A percentile compares a stretch with the other conserved stretches of the same genome.
These are phyloP conservation scores for Nakazawaea peltata DNA, from an alignment of 805 yeast species.

Conservation along the genomic window DNA sequence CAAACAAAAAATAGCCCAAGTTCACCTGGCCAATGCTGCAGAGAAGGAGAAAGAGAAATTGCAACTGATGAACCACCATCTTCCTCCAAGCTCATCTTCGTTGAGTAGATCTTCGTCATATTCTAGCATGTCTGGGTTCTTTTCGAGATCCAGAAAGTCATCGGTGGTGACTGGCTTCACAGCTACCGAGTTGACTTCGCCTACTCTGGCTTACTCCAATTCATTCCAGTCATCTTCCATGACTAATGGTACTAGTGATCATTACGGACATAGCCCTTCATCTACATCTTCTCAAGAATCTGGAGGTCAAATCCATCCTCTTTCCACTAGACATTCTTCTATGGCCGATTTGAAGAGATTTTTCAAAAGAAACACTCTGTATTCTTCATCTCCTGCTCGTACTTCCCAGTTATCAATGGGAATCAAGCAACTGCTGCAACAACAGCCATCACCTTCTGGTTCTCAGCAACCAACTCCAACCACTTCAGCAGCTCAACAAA, in stretches of 20 bases:
- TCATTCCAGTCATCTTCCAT: slow-evolving; percentile 6
- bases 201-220: slow-evolving; percentile 7
- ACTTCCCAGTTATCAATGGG: slow-evolving; percentile 8
- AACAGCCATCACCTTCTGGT: too few relatives aligned
- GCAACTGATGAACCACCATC: slow-evolving; percentile 5
- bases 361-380: slow-evolving; percentile 41
- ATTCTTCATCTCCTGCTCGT: slow-evolving; percentile 13
- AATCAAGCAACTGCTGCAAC: slow-evolving; percentile 8
- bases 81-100: slow-evolving; percentile 13
- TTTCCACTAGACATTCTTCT: slow-evolving; percentile 59
- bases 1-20: slow-evolving; percentile 59
- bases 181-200: slow-evolving; percentile 15
- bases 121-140: slow-evolving; percentile 42
- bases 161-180: slow-evolving; percentile 27
- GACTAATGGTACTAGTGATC: slow-evolving; percentile 2
- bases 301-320: slow-evolving; percentile 29
- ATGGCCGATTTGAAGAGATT: slow-evolving; percentile 74
- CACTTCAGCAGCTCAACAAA: background rate
- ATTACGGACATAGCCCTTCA: slow-evolving; percentile 18
- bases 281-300: slow-evolving; percentile 20
- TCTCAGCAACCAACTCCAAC: slow-evolving; percentile 3
- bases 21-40: slow-evolving; percentile 35
- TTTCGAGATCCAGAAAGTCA: slow-evolving; percentile 34
- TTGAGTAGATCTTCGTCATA: slow-evolving; percentile 32
- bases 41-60: slow-evolving; percentile 14